Conservation (phyloP, 2,329 filamentous ascomycete genomes). For the Cladophialophora carrionii region DNA sequence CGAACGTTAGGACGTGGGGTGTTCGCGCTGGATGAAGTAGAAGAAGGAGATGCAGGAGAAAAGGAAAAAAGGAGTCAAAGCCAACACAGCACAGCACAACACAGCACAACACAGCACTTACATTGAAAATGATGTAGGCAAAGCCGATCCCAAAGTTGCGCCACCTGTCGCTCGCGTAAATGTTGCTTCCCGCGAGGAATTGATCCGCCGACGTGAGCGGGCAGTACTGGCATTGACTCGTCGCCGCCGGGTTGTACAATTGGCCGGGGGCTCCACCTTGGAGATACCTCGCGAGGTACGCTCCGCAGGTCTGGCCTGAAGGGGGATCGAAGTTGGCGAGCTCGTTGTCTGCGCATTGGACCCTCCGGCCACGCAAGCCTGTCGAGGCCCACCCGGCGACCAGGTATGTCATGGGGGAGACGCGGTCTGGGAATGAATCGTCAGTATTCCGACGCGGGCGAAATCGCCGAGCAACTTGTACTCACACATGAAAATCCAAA, state of each 20-base stretch:
- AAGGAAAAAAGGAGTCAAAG: neutral
- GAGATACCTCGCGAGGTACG: slow-evolving; percentile 61
- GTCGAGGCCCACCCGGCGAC: slow-evolving; percentile 71
- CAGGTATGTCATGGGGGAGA: slow-evolving; percentile 82
- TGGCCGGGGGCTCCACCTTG: slow-evolving; percentile 54
- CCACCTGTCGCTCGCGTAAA: slow-evolving; percentile 68
- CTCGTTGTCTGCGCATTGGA: slow-evolving; percentile 72
- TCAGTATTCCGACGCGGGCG: neutral
- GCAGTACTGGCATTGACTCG: slow-evolving; percentile 58
- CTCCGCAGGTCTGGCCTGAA: slow-evolving; percentile 60
- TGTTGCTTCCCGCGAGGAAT: slow-evolving; percentile 51
- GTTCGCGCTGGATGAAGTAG: neutral
- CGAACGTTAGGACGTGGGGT: neutral
- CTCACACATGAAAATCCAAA: slow-evolving; percentile 67
- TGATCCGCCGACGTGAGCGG: slow-evolving; percentile 46
- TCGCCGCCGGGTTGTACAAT: slow-evolving; percentile 62
- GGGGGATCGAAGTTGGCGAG: slow-evolving; percentile 57
- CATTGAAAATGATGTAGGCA: slow-evolving; percentile 75
- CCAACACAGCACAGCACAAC: neutral
- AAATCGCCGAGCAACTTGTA: neutral
- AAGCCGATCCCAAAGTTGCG: slow-evolving; percentile 78
- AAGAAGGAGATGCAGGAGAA: neutral
- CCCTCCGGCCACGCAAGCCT: slow-evolving; percentile 67
- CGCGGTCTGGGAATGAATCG: slow-evolving; percentile 56
- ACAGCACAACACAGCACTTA: slow-evolving; percentile 8